Base-by-base conservation (phyloP, 306 rosid genomes). In the Astragalus glycyphyllos region DNA sequence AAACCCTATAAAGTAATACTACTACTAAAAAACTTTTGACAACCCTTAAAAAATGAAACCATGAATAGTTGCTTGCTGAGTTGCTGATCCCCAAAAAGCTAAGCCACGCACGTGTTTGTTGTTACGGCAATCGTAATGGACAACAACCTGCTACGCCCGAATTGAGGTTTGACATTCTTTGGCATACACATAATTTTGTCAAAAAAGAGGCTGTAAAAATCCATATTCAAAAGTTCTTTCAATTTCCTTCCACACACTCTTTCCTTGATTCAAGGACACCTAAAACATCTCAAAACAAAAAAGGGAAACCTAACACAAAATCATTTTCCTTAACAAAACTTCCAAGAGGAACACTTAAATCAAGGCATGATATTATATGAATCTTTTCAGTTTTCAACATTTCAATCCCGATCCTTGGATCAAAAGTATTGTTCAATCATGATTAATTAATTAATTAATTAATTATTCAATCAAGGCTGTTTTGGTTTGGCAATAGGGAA, bases 191-290 rank as follows among this genome's bases (percentile, higher is more conserved):
- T 57, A 1, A 48, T 73, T 75, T 83, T 76, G 90, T 86, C 90
- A 79, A 86, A 57, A 69, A 61, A 56, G 14, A 31, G 40, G 50
- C 9, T 40, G 75, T 74, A 45, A 71, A 57, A 71, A 57, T 58
- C 34, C 73, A 37, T n/a, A 34, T 37, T 7, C 12, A 11, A 37
- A 38, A 61, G 31, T 59, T 66, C 74, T 67, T 68, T 68, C 77
- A 5, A 51, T 58, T 65, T 65, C 73, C 62, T 74, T 74, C 44
- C 56, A 32, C 80, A 67, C 72, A 20, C 65, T 46, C 17, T 44
- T 73, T 66, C 86, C 86, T 79, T 79, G 66, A 80, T 74, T 84
- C 78, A 81, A 77, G 86, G 82, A 58, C 32, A 79, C 84, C 82
- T n/a, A n/a, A n/a, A n/a, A n/a, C n/a, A n/a, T n/a, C n/a, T n/a